A percentile compares a stretch with the other conserved stretches of the same genome.
Conservation (phyloP, 257 asterid genomes). For the Osmanthus fragrans region DNA sequence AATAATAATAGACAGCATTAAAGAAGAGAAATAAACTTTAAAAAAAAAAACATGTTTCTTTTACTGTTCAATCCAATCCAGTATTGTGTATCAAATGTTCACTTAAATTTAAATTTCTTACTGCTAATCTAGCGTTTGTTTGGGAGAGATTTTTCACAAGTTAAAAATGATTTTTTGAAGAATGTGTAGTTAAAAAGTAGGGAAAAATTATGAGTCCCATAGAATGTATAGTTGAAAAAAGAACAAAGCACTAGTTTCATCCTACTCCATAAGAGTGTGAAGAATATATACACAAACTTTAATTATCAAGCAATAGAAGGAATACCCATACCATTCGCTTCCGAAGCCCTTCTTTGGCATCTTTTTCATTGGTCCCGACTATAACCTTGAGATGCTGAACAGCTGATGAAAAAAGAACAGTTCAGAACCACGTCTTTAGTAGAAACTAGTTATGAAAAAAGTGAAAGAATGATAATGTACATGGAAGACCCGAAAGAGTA, state of each 20-base stretch:
- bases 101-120: neutral
- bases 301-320: neutral
- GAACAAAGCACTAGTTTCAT: slow-evolving; percentile 38
- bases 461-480: slow-evolving; percentile 42
- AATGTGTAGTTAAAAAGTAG: too few species aligned
- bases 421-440: slow-evolving; percentile 20
- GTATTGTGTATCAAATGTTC: too few species aligned
- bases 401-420: slow-evolving; percentile 43
- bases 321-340: slow-evolving; percentile 63
- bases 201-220: slow-evolving; percentile 2
- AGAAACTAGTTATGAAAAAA: slow-evolving; percentile 1
- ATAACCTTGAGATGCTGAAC: slow-evolving; percentile 47
- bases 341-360: slow-evolving; percentile 47
- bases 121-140: neutral
- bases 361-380: slow-evolving; percentile 50
- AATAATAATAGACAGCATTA: neutral
- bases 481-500: slow-evolving; percentile 48
- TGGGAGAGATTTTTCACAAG: too few species aligned
- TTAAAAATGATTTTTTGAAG: too few species aligned
- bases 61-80: neutral
- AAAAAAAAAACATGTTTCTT: neutral
- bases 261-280: neutral
- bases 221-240: too few species aligned
- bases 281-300: neutral
- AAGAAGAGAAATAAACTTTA: too few species aligned